phyloP scores from a whole-genome alignment of 768 basidiomycete species.

The Phlegmacium glaucopus region DNA sequence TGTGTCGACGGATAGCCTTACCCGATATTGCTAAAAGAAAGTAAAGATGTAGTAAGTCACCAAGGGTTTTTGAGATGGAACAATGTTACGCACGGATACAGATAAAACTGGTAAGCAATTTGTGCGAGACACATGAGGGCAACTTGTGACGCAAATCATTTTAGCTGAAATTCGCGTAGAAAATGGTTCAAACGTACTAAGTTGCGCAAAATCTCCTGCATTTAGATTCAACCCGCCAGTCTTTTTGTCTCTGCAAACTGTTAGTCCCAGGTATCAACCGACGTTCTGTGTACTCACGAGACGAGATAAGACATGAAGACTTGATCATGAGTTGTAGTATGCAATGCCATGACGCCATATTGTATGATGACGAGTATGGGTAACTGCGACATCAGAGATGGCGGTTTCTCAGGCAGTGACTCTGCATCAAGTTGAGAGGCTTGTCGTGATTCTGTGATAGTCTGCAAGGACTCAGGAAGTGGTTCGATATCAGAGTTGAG shows the following conservation, averaged over 20 bases:
- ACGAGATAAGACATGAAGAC: constrained; percentile 90
- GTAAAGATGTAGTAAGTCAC: constrained; percentile 1
- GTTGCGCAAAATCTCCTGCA: constrained; percentile 88
- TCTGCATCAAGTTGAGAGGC: constrained; percentile 32
- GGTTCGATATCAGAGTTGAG: constrained; percentile 36
- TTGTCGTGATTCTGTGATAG: constrained; percentile 49
- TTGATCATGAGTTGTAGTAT: constrained; percentile 88
- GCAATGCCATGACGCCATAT: constrained; percentile 86
- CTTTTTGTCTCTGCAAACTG: constrained; percentile 58
- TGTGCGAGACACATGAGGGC: constrained; percentile 94
- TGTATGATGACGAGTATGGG: constrained; percentile 86
- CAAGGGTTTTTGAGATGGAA: not conserved
- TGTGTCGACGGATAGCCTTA: constrained; percentile 15
- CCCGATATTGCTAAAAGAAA: constrained; percentile 58
- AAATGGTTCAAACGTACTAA: constrained; percentile 51
- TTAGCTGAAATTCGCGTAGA: not conserved
- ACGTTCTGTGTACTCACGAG: constrained; percentile 48
- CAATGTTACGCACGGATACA: constrained; percentile 72
- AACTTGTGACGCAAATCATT: constrained; percentile 40
- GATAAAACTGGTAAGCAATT: constrained; percentile 86
- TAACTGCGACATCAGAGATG: constrained; percentile 68
- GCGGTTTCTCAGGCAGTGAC: constrained; percentile 48
- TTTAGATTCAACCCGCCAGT: constrained; percentile 89
- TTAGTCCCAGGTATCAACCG: not conserved
- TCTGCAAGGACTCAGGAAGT: constrained; percentile 38